Percentiles rank a stretch among this genome's conserved stretches.
These are phyloP conservation scores for Exserohilum turcica DNA, from an alignment of 2,329 filamentous ascomycete genomes.

Conservation along the genomic window DNA sequence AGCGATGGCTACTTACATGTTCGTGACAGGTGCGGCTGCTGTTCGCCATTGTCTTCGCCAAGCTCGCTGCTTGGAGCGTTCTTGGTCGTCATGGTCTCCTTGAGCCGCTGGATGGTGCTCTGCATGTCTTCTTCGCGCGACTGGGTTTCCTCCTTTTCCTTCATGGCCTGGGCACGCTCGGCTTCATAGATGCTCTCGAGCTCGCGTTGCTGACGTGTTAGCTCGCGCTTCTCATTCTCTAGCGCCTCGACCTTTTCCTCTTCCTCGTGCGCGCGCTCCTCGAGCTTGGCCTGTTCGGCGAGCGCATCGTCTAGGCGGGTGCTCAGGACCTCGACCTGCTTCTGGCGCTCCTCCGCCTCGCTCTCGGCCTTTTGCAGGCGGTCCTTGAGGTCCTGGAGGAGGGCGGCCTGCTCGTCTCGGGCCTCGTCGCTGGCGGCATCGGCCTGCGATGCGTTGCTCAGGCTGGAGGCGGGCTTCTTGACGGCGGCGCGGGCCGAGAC, in stretches of 20 bases:
- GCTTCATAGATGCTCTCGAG: conserved; percentile 92
- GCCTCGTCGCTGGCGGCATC: conserved; percentile 63
- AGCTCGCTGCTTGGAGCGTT: conserved; percentile 58
- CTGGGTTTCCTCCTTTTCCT: conserved; percentile 88
- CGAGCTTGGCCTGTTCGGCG: conserved; percentile 81
- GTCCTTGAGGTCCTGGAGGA: conserved; percentile 83
- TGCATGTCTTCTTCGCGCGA: conserved; percentile 90
- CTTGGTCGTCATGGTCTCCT: conserved; percentile 83
- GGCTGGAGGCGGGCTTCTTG: conserved; percentile 45
- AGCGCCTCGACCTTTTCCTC: conserved; percentile 82
- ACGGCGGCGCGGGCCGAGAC: conserved; percentile 48
- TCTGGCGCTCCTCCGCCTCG: conserved; percentile 77
- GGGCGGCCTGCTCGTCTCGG: conserved; percentile 76
- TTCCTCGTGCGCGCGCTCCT: conserved; percentile 85
- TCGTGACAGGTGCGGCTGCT: conserved; percentile 56
- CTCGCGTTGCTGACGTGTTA: conserved; percentile 81
- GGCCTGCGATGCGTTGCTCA: conserved; percentile 45
- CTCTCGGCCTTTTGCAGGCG: conserved; percentile 80
- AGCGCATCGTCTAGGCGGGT: conserved; percentile 82
- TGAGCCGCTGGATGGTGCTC: conserved; percentile 84
- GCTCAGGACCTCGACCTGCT: conserved; percentile 84
- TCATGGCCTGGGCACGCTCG: conserved; percentile 82
- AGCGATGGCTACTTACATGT: conserved; percentile 52
- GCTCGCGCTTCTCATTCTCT: conserved; percentile 83
- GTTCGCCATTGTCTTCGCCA: conserved; percentile 51